Evolutionary conservation across 2,329 filamentous ascomycete genomes (phyloP).

Genomic region (Exophiala sp.): DNA sequence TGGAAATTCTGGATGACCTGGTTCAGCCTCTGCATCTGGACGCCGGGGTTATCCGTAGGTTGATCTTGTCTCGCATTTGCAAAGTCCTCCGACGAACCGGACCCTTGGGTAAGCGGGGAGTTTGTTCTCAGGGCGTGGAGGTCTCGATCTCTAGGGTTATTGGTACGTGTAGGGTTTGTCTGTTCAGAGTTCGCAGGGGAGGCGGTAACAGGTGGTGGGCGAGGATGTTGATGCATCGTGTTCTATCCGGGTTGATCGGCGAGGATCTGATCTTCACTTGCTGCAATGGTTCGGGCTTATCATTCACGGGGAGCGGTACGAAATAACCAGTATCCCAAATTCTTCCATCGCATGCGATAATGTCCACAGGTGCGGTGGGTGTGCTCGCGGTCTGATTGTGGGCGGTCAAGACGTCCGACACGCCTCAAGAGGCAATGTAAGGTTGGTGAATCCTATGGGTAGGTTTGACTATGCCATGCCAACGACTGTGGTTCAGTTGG

Average conservation of each 20-base stretch:
- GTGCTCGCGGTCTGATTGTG: neutral
- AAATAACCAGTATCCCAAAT: slow-evolving; percentile 19
- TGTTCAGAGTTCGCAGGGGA: slow-evolving; percentile 67
- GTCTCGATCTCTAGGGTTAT: slow-evolving; percentile 66
- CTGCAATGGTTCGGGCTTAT: slow-evolving; percentile 21
- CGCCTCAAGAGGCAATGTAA: neutral
- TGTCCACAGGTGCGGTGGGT: neutral
- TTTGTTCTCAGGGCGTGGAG: slow-evolving; percentile 46
- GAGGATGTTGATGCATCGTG: slow-evolving; percentile 84
- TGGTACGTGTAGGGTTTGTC: slow-evolving; percentile 65
- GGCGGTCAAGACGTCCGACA: slow-evolving; percentile 14
- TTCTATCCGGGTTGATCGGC: neutral
- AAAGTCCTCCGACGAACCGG: slow-evolving; percentile 47
- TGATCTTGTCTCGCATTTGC: slow-evolving; percentile 40
- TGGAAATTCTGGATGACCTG: slow-evolving; percentile 97
- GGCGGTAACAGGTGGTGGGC: slow-evolving; percentile 64
- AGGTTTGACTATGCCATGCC: slow-evolving; percentile 1
- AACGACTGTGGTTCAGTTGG: slow-evolving; percentile 8
- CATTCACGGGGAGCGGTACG: slow-evolving; percentile 13
- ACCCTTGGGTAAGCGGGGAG: slow-evolving; percentile 46
- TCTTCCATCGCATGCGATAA: slow-evolving; percentile 23
- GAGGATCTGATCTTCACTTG: slow-evolving; percentile 6
- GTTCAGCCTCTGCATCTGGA: slow-evolving; percentile 73
- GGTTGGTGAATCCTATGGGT: neutral
- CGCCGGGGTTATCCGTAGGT: slow-evolving; percentile 48